A percentile compares a stretch with the other conserved stretches of the same genome.
These are phyloP conservation scores for Yamadazyma endophytica DNA, from an alignment of 805 yeast genomes.

Conservation along the genomic window DNA sequence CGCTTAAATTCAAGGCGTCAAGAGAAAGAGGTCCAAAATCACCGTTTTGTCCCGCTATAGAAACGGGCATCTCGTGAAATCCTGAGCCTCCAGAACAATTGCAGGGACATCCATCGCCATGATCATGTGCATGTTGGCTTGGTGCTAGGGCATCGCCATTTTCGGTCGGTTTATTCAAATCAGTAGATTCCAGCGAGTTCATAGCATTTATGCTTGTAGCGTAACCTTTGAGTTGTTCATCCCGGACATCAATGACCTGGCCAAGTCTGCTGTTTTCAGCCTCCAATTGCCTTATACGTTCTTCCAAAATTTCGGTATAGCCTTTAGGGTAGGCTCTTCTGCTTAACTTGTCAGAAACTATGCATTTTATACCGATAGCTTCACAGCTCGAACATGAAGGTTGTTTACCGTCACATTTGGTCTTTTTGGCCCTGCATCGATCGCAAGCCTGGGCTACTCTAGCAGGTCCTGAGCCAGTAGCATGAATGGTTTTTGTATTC, in stretches of 20 bases:
- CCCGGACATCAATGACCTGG: conserved; percentile 59
- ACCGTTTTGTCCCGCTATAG: conserved; percentile 52
- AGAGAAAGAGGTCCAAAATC: conserved; percentile 30
- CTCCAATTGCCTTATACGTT: conserved; percentile 80
- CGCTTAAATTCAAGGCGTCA: conserved; percentile 42
- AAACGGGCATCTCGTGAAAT: conserved; percentile 60
- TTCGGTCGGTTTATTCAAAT: neutral
- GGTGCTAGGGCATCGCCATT: conserved; percentile 17
- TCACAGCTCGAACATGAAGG: conserved; percentile 76
- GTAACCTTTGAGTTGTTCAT: conserved; percentile 51
- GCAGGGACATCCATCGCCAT: conserved; percentile 46
- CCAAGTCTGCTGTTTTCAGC: conserved; percentile 69
- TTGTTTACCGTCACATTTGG: conserved; percentile 71
- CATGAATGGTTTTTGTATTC: conserved; percentile 46
- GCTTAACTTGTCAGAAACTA: conserved; percentile 80
- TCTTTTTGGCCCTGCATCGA: conserved; percentile 77
- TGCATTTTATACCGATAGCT: conserved; percentile 81
- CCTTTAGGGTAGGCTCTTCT: conserved; percentile 89
- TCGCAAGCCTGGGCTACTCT: conserved; percentile 91
- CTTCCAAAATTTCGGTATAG: conserved; percentile 86
- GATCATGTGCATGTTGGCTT: conserved; percentile 13
- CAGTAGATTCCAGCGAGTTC: neutral
- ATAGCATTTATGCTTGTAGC: conserved; percentile 2
- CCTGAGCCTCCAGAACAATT: conserved; percentile 52
- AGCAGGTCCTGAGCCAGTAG: conserved; percentile 62